Evolutionary conservation across 176 grass and related monocot genomes (phyloP).

Genomic region (maize (Zea mays)): DNA sequence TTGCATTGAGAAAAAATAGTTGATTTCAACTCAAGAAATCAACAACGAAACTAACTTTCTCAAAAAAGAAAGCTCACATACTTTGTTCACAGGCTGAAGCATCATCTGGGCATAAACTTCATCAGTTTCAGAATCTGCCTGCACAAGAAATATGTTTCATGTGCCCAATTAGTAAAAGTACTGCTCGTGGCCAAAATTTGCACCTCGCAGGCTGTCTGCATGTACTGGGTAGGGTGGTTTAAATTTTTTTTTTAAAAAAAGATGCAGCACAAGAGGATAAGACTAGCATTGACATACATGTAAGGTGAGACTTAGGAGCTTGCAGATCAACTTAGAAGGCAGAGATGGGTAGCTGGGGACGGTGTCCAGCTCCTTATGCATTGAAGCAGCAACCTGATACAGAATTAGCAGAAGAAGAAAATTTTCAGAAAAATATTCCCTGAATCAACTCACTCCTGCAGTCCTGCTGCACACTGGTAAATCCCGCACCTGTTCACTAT

Average conservation of each 20-base stretch:
- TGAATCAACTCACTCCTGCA: constrained; percentile 21
- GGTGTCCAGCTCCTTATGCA: constrained; percentile 87
- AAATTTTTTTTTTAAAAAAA: too few species aligned
- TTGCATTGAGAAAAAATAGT: constrained; percentile 28
- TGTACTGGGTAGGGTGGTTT: background rate
- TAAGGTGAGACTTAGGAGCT: constrained; percentile 82
- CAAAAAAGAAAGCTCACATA: constrained; percentile 34
- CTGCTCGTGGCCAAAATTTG: background rate
- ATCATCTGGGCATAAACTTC: constrained; percentile 99
- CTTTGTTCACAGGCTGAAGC: constrained; percentile 97
- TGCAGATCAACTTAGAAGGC: constrained; percentile 90
- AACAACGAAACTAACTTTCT: background rate
- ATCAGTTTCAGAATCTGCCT: constrained; percentile 97
- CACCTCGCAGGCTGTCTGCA: background rate
- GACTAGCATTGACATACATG: constrained; percentile 52
- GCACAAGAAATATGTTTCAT: constrained; percentile 27
- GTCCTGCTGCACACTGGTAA: constrained; percentile 3
- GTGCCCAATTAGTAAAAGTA: background rate
- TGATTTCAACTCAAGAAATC: constrained; percentile 12
- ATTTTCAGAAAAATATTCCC: background rate
- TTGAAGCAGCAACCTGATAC: constrained; percentile 84
- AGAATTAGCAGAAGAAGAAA: constrained; percentile 9
- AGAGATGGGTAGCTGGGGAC: constrained; percentile 86
- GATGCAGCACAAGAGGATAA: background rate
- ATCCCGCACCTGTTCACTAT: constrained; percentile 81